These are phyloP conservation scores for Hammondia hammondi DNA, from an alignment of 169 alveolate genomes.

Conservation along the genomic window DNA sequence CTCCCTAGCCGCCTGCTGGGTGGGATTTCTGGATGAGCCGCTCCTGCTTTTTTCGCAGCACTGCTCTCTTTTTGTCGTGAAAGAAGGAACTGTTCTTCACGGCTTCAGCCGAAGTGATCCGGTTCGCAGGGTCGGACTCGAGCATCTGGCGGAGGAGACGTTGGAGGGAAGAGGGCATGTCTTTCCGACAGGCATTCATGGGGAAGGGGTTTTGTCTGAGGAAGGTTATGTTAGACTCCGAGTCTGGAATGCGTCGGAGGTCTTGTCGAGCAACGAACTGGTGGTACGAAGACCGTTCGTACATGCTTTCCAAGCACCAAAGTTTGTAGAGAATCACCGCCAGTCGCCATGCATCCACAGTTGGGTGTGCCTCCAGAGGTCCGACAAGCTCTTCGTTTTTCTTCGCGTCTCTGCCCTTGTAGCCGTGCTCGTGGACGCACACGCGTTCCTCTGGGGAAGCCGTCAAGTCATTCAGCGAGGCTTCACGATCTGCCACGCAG, in stretches of 20 bases:
- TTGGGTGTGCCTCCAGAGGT: neutral
- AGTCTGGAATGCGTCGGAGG: neutral
- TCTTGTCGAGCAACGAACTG: neutral
- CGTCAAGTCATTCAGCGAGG: neutral
- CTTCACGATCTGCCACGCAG: neutral
- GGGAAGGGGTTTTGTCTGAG: neutral
- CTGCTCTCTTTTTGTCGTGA: neutral
- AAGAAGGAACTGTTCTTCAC: neutral
- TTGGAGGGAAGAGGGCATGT: neutral
- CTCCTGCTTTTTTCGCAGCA: neutral
- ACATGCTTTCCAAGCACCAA: neutral
- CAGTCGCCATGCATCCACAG: neutral
- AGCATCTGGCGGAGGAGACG: slow-evolving; percentile 6
- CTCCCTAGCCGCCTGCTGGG: too few relatives aligned
- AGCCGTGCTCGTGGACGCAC: neutral
- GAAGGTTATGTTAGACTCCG: neutral
- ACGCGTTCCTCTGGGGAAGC: slow-evolving; percentile 30
- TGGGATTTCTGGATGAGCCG: too few relatives aligned
- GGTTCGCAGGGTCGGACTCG: neutral
- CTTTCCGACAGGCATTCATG: neutral
- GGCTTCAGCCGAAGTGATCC: neutral
- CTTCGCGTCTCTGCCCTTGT: neutral
- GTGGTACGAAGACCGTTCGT: neutral
- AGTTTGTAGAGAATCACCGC: neutral
- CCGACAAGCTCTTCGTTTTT: neutral